Evolutionary conservation across 2,329 filamentous ascomycete genomes (phyloP), one percentile per base, ranked within the genome.

Genomic region (Penicillium sp.): DNA sequence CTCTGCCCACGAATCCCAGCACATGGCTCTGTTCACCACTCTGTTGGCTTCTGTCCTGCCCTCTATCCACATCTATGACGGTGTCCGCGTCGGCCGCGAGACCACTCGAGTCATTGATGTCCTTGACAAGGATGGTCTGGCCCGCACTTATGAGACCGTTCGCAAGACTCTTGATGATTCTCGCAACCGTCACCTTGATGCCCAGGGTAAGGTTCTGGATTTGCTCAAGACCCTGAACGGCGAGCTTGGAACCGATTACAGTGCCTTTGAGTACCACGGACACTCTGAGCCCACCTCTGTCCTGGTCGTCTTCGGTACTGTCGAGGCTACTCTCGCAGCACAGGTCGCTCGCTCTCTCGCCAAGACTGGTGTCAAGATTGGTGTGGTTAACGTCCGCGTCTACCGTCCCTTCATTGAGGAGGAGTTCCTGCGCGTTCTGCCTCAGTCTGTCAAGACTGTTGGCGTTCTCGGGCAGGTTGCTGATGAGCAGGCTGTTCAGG

Each of bases 381-480:
- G 95, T 67, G 89, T 93, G 39, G 82, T 99, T 75, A 93, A 91
- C 68, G 93, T 98, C 47, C 90, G 95, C 62, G 84, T 99, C 54
- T 99, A 98, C 81, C 87, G 93, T 44, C 95, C 95, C 16, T 98
- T 99, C 70, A 86, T 95, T 31, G 95, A 99, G 78, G 92, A 97
- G 73, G 90, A 91, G 51, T 98, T 99, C 82, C 80, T 98, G 61
- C 87, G 89, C 64, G 84, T 85, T 11, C 84, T 99, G 27, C 92
- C 95, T 33, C 81, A 86, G 65, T 90, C 90, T 35, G 85, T 88
- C 47, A 86, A 85, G 76, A 89, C 84, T 60, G 83, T 99, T 63
- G 88, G 89, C 37, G 91, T 98, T 21, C 85, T 99, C 6, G 95
- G 95, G 53, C 95, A 99, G 74, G 93, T 99, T 64, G 77, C 82